Percentiles rank a stretch among this genome's conserved stretches.
phyloP scores from a whole-genome alignment of 1,139 yeast species.

The Hansenula lynferdii region DNA sequence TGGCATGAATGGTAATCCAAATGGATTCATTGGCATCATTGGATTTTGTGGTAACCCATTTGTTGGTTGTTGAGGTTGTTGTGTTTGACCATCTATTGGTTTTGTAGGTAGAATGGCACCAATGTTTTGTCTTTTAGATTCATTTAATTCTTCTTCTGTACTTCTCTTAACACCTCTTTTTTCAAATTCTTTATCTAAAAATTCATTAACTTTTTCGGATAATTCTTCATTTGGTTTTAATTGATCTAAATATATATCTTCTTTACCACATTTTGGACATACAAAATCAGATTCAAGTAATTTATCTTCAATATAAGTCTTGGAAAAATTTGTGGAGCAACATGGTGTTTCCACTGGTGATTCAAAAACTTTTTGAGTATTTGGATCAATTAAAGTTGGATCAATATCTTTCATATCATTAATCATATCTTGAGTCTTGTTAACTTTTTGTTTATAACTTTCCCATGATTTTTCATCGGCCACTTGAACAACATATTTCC shows the following conservation, averaged over 20 bases:
- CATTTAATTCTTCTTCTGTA: conserved; percentile 9
- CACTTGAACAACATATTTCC: conserved; percentile 90
- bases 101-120: conserved; percentile 3
- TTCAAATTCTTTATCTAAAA: conserved; percentile 31
- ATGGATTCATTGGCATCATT: conserved; percentile 11
- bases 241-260: conserved; percentile 73
- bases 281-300: conserved; percentile 81
- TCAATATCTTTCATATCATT: conserved; percentile 40
- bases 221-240: conserved; percentile 57
- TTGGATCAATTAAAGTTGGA: conserved; percentile 55
- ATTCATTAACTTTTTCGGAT: conserved; percentile 48
- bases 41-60: conserved; percentile 4
- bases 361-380: conserved; percentile 55
- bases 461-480: conserved; percentile 96
- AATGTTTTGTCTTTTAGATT: conserved; percentile 13
- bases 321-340: conserved; percentile 59
- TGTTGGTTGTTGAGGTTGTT: background rate
- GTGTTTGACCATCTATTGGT: background rate
- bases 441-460: conserved; percentile 67
- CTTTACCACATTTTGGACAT: conserved; percentile 81
- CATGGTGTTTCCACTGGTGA: conserved; percentile 88
- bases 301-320: conserved; percentile 61
- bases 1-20: conserved; percentile 10
- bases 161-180: conserved; percentile 21
- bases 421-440: conserved; percentile 42